Evolutionary conservation across 495 filamentous ascomycete genomes (phyloP).

Genomic region (Jackrogersella minutella): DNA sequence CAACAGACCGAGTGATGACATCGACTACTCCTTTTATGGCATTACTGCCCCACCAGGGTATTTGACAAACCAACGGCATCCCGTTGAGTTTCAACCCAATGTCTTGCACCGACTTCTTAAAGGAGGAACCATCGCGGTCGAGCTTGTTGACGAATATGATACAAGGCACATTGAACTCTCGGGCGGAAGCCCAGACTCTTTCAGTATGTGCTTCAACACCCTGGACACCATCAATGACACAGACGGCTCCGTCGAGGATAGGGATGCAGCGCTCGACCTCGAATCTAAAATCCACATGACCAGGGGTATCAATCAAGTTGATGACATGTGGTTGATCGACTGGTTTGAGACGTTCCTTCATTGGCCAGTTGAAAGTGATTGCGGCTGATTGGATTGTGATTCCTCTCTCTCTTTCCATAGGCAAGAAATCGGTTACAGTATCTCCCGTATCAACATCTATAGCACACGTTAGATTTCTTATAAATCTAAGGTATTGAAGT

Average conservation of each 20-base stretch:
- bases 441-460: constrained; percentile 95
- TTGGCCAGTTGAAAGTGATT: constrained; percentile 89
- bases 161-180: constrained; percentile 82
- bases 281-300: constrained; percentile 98
- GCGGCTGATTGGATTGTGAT: constrained; percentile 99
- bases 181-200: constrained; percentile 93
- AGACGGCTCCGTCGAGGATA: constrained; percentile 93
- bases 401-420: constrained; percentile 89
- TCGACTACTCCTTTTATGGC: constrained; percentile 84
- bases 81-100: constrained; percentile 79
- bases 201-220: constrained; percentile 99
- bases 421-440: constrained; percentile 97
- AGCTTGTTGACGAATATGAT: constrained; percentile 96
- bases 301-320: constrained; percentile 97
- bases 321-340: constrained; percentile 63
- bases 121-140: constrained; percentile 92
- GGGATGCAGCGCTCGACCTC: constrained; percentile 94
- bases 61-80: constrained; percentile 91
- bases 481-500: too few relatives aligned
- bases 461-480: constrained; percentile 37
- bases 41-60: constrained; percentile 90
- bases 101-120: constrained; percentile 85
- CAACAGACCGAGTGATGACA: constrained; percentile 63
- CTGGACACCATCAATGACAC: constrained; percentile 94
- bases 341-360: constrained; percentile 41